Conservation (phyloP, 768 basidiomycete genomes). For the Porpolomopsis calyptriformis region DNA sequence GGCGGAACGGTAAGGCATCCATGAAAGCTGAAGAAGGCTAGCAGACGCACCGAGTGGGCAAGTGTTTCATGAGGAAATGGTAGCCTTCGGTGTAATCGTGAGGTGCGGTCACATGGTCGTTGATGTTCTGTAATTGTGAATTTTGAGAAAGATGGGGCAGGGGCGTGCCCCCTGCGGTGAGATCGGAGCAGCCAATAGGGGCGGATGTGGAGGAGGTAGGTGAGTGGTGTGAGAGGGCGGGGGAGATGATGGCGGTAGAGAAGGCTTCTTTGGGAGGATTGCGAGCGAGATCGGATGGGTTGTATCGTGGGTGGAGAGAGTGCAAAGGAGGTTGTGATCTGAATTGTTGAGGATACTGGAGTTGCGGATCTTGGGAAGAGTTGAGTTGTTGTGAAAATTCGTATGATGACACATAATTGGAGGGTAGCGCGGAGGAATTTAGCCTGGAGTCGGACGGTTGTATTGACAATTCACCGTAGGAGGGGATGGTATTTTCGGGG, state of each 20-base stretch:
- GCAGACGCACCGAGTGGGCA: constrained; percentile 65
- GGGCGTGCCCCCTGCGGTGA: constrained; percentile 5
- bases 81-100: constrained; percentile 97
- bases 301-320: constrained; percentile 44
- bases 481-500: constrained; percentile 18
- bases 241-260: constrained; percentile 18
- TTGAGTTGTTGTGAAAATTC: constrained; percentile 22
- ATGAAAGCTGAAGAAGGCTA: constrained; percentile 30
- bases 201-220: constrained; percentile 31
- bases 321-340: constrained; percentile 23
- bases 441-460: constrained; percentile 26
- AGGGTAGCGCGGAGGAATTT: constrained; percentile 25
- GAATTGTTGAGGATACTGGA: constrained; percentile 25
- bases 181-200: constrained; percentile 28
- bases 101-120: constrained; percentile 59
- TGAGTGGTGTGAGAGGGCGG: constrained; percentile 17
- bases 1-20: constrained; percentile 15
- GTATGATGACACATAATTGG: constrained; percentile 39
- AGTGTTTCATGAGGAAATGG: constrained; percentile 91
- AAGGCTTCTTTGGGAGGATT: constrained; percentile 17
- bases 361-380: constrained; percentile 27
- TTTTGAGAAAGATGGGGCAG: constrained; percentile 15
- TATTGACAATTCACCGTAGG: constrained; percentile 26
- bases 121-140: constrained; percentile 45
- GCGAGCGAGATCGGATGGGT: constrained; percentile 25